Conservation (phyloP, 306 rosid genomes). For the peach (Prunus persica) region Prunus_persica_NCBIv2 NC_034014.1:15301501-15302000, state of each 20-base stretch:
- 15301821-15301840: neutral
- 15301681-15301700: neutral
- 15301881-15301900: too few species aligned
- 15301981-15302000: too few species aligned
- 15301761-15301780: neutral
- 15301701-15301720: neutral
- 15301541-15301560: neutral
- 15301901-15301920: neutral
- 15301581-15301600: neutral
- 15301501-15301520: neutral
- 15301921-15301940: too few species aligned
- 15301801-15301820: neutral
- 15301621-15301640: too few species aligned
- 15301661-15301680: neutral
- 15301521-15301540: neutral
- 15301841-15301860: conserved; percentile 11
- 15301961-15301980: too few species aligned
- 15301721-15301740: neutral
- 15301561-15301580: neutral
- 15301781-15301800: neutral
- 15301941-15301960: neutral
- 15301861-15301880: neutral
- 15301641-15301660: neutral
- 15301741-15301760: neutral
- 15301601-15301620: too few species aligned